Conservation (phyloP, 1,284 basidiomycete genomes). For the Inonotus hispidus region DNA sequence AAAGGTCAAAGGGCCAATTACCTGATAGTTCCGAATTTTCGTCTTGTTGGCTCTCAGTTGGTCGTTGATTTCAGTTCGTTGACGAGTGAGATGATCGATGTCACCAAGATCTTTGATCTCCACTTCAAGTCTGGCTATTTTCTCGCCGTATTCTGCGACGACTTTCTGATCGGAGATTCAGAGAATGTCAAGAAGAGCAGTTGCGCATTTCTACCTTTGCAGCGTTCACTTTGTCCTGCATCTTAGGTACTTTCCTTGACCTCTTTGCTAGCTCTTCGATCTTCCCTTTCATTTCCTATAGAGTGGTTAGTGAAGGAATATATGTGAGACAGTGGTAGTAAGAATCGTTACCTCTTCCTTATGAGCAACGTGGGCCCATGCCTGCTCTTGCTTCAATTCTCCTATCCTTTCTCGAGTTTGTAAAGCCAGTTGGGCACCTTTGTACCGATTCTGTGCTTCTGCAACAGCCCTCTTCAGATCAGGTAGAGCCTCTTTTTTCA, state of each 20-base stretch:
- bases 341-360: constrained; percentile 53
- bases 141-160: constrained; percentile 38
- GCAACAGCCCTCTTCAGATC: constrained; percentile 60
- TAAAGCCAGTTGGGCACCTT: constrained; percentile 69
- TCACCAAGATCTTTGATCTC: constrained; percentile 46
- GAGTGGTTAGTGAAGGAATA: neutral
- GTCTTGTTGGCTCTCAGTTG: constrained; percentile 43
- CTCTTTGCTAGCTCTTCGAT: constrained; percentile 46
- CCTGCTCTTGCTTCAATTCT: constrained; percentile 74
- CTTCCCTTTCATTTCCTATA: constrained; percentile 47
- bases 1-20: constrained; percentile 26
- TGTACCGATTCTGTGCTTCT: constrained; percentile 58
- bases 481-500: constrained; percentile 69
- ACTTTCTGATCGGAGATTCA: constrained; percentile 24
- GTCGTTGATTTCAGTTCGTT: constrained; percentile 39
- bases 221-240: constrained; percentile 38
- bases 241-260: constrained; percentile 43
- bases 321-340: neutral
- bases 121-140: constrained; percentile 43
- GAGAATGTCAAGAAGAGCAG: neutral
- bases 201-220: constrained; percentile 42
- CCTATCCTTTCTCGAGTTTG: constrained; percentile 65
- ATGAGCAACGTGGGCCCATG: constrained; percentile 82
- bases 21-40: constrained; percentile 41
- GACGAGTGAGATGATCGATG: constrained; percentile 44